Conservation (phyloP, 2,329 filamentous ascomycete genomes). For the Zymoseptoria passerinii region DNA sequence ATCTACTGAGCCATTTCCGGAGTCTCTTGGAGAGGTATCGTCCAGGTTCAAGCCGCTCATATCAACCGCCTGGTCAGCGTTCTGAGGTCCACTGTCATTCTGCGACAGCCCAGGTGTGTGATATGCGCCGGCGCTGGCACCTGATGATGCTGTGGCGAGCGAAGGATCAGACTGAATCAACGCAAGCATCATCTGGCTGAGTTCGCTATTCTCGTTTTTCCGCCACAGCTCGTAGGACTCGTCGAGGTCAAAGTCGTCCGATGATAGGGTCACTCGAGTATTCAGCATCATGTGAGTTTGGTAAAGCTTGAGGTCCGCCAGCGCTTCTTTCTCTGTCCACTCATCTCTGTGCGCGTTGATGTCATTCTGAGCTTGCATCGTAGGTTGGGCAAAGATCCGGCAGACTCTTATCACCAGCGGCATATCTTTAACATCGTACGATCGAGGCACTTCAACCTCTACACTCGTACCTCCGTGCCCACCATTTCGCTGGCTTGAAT, state of each 20-base stretch:
- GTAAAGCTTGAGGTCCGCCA: slow-evolving; percentile 88
- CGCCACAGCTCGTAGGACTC: slow-evolving; percentile 87
- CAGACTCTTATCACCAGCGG: slow-evolving; percentile 80
- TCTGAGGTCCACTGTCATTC: slow-evolving; percentile 30
- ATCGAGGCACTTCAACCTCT: slow-evolving; percentile 75
- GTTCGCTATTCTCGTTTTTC: slow-evolving; percentile 73
- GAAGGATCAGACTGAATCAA: slow-evolving; percentile 81
- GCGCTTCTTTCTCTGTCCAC: slow-evolving; percentile 87
- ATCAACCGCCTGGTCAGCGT: slow-evolving; percentile 60
- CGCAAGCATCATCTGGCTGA: slow-evolving; percentile 89
- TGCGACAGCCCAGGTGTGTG: slow-evolving; percentile 18
- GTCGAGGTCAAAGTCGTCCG: slow-evolving; percentile 81
- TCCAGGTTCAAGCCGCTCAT: slow-evolving; percentile 57
- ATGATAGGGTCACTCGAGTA: slow-evolving; percentile 65
- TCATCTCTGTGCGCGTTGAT: slow-evolving; percentile 70
- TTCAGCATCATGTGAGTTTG: slow-evolving; percentile 79
- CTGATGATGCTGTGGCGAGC: slow-evolving; percentile 66
- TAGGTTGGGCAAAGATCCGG: slow-evolving; percentile 72
- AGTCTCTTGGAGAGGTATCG: slow-evolving; percentile 37
- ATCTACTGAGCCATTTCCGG: slow-evolving; percentile 23
- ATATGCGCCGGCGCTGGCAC: slow-evolving; percentile 30
- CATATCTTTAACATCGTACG: slow-evolving; percentile 96
- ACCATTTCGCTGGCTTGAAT: slow-evolving; percentile 49
- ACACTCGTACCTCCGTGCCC: slow-evolving; percentile 56
- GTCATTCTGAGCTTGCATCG: slow-evolving; percentile 74